Conservation (phyloP, 2,329 filamentous ascomycete genomes). For the Alternaria longipes region DNA sequence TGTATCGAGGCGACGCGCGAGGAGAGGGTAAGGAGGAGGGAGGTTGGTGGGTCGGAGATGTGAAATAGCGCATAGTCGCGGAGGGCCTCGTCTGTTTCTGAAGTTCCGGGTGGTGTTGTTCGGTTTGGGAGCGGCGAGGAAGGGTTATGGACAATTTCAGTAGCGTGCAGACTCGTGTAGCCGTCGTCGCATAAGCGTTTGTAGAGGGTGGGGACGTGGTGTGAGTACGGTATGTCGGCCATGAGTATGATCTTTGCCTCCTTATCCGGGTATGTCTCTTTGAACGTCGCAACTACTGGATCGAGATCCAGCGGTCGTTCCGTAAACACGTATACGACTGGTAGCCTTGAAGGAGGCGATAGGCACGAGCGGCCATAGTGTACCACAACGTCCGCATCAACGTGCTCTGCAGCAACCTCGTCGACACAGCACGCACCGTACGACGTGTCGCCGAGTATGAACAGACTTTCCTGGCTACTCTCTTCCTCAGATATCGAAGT, state of each 20-base stretch:
- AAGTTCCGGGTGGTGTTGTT: slow-evolving; percentile 65
- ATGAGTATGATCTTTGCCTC: slow-evolving; percentile 76
- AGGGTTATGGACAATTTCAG: slow-evolving; percentile 79
- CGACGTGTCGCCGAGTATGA: slow-evolving; percentile 92
- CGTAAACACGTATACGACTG: slow-evolving; percentile 92
- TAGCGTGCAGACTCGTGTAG: slow-evolving; percentile 75
- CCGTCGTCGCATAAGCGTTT: slow-evolving; percentile 66
- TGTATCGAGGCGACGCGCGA: slow-evolving; percentile 81
- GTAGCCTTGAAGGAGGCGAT: slow-evolving; percentile 85
- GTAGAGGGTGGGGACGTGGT: slow-evolving; percentile 72
- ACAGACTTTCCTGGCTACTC: slow-evolving; percentile 64
- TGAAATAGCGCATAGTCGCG: slow-evolving; percentile 81
- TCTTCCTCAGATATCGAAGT: slow-evolving; percentile 22
- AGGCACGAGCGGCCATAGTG: slow-evolving; percentile 95
- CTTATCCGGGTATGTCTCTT: slow-evolving; percentile 71
- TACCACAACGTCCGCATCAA: slow-evolving; percentile 87
- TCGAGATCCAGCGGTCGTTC: slow-evolving; percentile 72
- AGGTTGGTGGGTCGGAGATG: slow-evolving; percentile 79
- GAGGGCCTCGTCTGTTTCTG: slow-evolving; percentile 60
- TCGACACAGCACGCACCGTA: slow-evolving; percentile 98
- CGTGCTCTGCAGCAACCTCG: slow-evolving; percentile 94
- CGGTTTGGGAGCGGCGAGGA: slow-evolving; percentile 86
- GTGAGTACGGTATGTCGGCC: slow-evolving; percentile 87
- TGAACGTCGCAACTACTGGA: slow-evolving; percentile 68
- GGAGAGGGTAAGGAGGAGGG: slow-evolving; percentile 85